These are phyloP conservation scores for Quaeritorhiza haematococci DNA, from an alignment of 371 early-diverging fungal genomes.

Conservation along the genomic window DNA sequence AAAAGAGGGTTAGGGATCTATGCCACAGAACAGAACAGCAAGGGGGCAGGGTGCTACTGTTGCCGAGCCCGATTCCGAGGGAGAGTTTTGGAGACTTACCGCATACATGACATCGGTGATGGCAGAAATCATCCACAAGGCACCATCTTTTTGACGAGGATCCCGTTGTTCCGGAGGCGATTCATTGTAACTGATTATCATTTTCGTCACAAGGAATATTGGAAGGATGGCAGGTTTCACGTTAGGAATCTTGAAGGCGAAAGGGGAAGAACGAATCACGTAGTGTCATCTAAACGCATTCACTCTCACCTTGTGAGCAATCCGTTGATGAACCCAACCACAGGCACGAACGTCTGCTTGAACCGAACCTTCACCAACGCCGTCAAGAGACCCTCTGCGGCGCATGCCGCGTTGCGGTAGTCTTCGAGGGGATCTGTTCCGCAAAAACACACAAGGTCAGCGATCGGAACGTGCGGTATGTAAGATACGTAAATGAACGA, in stretches of 20 bases:
- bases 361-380: conserved; percentile 70
- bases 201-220: not conserved
- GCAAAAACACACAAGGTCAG: too few species aligned
- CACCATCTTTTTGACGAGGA: conserved; percentile 80
- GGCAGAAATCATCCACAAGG: conserved; percentile 73
- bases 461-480: not conserved
- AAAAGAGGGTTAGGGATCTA: too few species aligned
- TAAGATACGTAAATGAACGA: not conserved
- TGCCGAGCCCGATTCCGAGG: too few species aligned
- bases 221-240: too few species aligned
- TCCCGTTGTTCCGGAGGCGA: conserved; percentile 60
- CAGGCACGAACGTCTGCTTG: conserved; percentile 69
- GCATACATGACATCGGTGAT: conserved; percentile 56
- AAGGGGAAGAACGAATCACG: too few species aligned
- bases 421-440: conserved; percentile 74
- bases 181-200: conserved; percentile 44
- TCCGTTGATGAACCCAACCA: conserved; percentile 67
- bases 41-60: too few species aligned
- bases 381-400: conserved; percentile 65
- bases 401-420: conserved; percentile 60
- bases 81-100: too few species aligned
- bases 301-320: conserved; percentile 36
- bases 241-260: too few species aligned
- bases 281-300: not conserved
- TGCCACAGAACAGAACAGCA: too few species aligned